Evolutionary conservation across 768 basidiomycete species (phyloP).

Genomic region (Ramaria rubella): DNA sequence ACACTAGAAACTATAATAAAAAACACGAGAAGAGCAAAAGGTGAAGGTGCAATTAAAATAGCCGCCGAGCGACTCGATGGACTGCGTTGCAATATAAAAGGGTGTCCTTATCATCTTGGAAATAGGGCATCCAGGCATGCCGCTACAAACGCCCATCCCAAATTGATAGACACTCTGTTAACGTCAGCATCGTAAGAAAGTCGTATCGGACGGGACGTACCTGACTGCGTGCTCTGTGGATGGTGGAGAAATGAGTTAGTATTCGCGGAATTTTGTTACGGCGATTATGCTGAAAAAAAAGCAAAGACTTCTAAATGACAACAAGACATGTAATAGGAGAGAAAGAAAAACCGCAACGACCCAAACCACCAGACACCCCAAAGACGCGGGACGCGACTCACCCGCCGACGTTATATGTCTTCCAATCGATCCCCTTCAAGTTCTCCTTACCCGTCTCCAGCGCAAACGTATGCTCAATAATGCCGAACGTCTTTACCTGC

Average conservation of each 20-base stretch:
- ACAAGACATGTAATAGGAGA: slow-evolving; percentile 78
- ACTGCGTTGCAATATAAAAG: too few relatives aligned
- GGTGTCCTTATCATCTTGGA: slow-evolving; percentile 60
- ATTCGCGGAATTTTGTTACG: too few relatives aligned
- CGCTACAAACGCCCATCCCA: slow-evolving; percentile 31
- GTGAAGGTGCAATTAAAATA: too few relatives aligned
- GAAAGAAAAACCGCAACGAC: background rate
- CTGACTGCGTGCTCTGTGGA: slow-evolving; percentile 58
- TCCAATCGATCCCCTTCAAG: slow-evolving; percentile 69
- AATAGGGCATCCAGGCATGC: slow-evolving; percentile 85
- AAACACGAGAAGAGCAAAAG: too few relatives aligned
- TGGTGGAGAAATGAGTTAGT: background rate
- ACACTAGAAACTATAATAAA: too few relatives aligned
- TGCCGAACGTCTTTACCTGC: slow-evolving; percentile 74
- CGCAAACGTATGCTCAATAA: slow-evolving; percentile 70
- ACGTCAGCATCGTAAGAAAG: background rate
- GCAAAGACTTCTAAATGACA: slow-evolving; percentile 46
- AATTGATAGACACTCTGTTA: background rate
- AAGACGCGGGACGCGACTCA: too few relatives aligned
- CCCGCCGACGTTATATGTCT: slow-evolving; percentile 78
- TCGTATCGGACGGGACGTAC: too few relatives aligned
- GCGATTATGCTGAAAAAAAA: background rate
- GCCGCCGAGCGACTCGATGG: too few relatives aligned
- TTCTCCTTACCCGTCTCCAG: slow-evolving; percentile 43
- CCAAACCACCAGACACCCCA: slow-evolving; percentile 32